Percentiles rank a stretch among this genome's conserved stretches.
Conservation (phyloP, 2,329 filamentous ascomycete genomes). For the Dryadomyces quercivorus region DNA sequence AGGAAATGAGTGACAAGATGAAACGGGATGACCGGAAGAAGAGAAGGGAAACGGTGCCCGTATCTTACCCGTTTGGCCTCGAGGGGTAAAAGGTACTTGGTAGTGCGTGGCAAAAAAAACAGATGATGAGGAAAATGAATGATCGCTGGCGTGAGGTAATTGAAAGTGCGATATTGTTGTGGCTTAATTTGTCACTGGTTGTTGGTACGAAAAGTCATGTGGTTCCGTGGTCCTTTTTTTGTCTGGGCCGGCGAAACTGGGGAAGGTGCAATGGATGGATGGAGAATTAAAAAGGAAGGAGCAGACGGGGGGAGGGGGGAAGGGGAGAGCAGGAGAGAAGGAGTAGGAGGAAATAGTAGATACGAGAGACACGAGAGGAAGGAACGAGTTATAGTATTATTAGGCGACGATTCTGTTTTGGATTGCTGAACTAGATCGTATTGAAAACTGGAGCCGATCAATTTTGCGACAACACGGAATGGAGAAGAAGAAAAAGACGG, state of each 20-base stretch:
- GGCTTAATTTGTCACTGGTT: neutral
- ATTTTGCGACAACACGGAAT: conserved; percentile 1
- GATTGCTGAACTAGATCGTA: conserved; percentile 1
- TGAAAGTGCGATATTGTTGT: neutral
- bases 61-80: too few species aligned
- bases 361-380: neutral
- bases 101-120: neutral
- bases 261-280: neutral
- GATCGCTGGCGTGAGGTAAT: neutral
- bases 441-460: conserved; percentile 4
- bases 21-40: neutral
- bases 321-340: neutral
- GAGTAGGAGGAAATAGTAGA: neutral
- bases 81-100: too few species aligned
- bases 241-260: neutral
- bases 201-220: neutral
- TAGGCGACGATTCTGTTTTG: conserved; percentile 1
- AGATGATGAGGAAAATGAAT: neutral
- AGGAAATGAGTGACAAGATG: neutral
- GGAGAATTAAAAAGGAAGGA: neutral
- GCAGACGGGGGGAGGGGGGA: neutral
- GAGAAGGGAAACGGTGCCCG: too few species aligned
- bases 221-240: neutral
- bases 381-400: neutral
- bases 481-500: neutral